Conservation (phyloP, 345 rosid species). For the Microthlaspi erraticum region DNA sequence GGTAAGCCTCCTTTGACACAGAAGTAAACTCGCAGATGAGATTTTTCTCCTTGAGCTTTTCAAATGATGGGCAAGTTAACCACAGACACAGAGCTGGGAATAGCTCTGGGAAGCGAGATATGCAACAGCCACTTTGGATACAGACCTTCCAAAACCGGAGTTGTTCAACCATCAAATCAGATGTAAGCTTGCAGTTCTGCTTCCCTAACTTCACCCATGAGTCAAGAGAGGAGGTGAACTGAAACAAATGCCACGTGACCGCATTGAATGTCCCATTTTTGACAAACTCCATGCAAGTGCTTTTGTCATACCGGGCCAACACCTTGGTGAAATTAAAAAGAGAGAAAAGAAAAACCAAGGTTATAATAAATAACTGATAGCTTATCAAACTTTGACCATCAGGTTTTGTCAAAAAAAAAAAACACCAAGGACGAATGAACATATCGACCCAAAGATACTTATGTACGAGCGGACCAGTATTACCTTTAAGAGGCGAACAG, state of each 20-base stretch:
- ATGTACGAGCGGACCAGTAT: constrained; percentile 4
- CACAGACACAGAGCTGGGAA: constrained; percentile 86
- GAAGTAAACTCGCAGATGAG: constrained; percentile 69
- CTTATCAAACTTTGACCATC: constrained; percentile 21
- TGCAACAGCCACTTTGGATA: constrained; percentile 66
- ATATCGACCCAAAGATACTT: constrained; percentile 6
- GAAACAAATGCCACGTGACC: constrained; percentile 77
- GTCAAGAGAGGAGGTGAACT: constrained; percentile 62
- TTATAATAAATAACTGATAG: constrained; percentile 18
- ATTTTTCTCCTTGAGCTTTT: constrained; percentile 59
- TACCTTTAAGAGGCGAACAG: constrained; percentile 78
- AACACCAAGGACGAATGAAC: not conserved
- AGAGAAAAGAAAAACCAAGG: constrained; percentile 25
- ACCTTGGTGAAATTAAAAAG: constrained; percentile 52
- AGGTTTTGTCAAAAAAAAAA: constrained; percentile 4
- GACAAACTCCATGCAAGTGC: constrained; percentile 59
- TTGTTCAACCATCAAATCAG: constrained; percentile 82
- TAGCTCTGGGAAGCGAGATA: constrained; percentile 69
- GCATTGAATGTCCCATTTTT: constrained; percentile 57
- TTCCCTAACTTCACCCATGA: constrained; percentile 73
- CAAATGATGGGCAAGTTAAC: constrained; percentile 78
- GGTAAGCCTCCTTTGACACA: constrained; percentile 71
- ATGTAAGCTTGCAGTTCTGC: constrained; percentile 69
- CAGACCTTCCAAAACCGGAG: constrained; percentile 84
- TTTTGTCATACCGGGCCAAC: constrained; percentile 70